Evolutionary conservation across 345 rosid species (phyloP), one percentile per base, ranked within the genome.

Genomic region (Arabidopsis arenosa): DNA sequence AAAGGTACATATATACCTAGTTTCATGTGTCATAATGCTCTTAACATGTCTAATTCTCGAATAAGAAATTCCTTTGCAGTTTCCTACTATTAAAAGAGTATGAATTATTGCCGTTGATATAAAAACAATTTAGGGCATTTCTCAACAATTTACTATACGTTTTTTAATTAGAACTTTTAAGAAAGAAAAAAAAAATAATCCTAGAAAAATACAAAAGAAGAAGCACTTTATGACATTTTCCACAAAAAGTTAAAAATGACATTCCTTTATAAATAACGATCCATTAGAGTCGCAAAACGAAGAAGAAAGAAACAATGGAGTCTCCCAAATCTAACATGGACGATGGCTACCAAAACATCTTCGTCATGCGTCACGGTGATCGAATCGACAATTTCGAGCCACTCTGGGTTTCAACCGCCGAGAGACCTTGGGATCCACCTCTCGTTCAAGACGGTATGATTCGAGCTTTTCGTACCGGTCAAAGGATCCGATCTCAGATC

Each of bases 361-460:
- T 94, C 74, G 92, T 94, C n/a, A 86, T 94, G 92, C 84, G 98
- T 57, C 98, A 92, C 79, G 97, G 97, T 5, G 93, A 92, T 69
- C 93, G 97, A 11, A 65, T 88, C 54, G 97, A 94, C 80, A 86
- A 81, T 70, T 68, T 81, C 75, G 89, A 87, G 5, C 86, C 84
- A 2, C 66, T 64, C 2, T 94, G 97, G 96, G 75, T 78, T 3
- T 44, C 72, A n/a, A 83, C 81, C 3, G 97, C 98, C 3, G 69
- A 72, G 5, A 77, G 86, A 61, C 95, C 90, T 0, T 94, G 97
- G 97, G 97, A 94, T 74, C 97, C 98, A 0, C 93, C 92, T 8
- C 72, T 94, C 0, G 49, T 78, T 1, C 76, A 86, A 2, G 83
- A 52, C 6, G 97, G 98, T 21, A 67, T 70, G 39, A 30, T 67